These are phyloP conservation scores for Colletotrichum aenigma DNA, from an alignment of 2,329 filamentous ascomycete genomes.

Conservation along the genomic window DNA sequence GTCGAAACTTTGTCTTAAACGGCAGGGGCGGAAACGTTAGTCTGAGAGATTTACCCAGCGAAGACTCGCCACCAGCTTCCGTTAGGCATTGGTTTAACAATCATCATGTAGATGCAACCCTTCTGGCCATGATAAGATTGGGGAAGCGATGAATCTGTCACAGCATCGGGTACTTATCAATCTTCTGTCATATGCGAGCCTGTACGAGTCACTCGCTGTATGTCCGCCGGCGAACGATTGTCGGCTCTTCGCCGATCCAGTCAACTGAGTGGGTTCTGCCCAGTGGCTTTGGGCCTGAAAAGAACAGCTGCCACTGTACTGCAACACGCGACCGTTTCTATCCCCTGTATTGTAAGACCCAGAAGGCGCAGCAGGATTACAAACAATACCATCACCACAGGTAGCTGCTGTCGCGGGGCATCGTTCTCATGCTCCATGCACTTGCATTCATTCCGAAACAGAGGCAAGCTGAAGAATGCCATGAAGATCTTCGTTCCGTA, in stretches of 20 bases:
- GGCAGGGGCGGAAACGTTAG: background rate
- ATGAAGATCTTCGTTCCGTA: background rate
- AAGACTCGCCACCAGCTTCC: background rate
- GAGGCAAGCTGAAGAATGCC: background rate
- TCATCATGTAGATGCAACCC: background rate
- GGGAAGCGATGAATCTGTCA: rapidly evolving
- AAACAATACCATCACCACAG: background rate
- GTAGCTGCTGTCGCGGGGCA: background rate
- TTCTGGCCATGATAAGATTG: background rate
- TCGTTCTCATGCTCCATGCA: background rate
- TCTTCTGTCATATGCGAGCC: background rate
- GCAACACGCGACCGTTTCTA: background rate
- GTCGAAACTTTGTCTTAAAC: background rate
- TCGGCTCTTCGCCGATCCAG: background rate
- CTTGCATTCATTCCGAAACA: background rate
- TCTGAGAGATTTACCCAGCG: background rate
- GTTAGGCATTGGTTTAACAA: background rate
- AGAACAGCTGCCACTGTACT: background rate
- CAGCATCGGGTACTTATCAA: rapidly evolving
- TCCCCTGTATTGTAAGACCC: background rate
- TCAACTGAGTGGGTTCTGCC: background rate
- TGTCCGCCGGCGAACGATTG: background rate
- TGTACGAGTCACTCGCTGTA: background rate
- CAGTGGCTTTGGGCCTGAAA: background rate
- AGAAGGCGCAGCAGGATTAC: background rate